Conservation (phyloP, 1,284 basidiomycete genomes). For the Bjerkandera adusta region DNA sequence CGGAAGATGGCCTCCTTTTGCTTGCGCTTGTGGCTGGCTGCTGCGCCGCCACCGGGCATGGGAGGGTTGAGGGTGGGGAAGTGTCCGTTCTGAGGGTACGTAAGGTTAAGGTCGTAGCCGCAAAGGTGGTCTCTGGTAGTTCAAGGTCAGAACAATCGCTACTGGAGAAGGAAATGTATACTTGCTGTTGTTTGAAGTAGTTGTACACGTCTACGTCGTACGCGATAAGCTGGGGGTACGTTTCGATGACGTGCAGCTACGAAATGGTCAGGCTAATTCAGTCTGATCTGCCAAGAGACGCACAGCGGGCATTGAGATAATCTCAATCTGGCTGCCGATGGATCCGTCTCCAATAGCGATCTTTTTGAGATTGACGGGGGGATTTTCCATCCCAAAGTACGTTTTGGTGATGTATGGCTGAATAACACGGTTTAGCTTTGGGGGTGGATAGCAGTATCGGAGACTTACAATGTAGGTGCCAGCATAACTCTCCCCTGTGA, state of each 20-base stretch:
- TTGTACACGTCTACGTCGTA: slow-evolving; percentile 56
- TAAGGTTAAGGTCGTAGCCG: slow-evolving; percentile 58
- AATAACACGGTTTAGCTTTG: neutral
- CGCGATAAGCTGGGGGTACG: slow-evolving; percentile 17
- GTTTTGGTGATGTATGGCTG: slow-evolving; percentile 66
- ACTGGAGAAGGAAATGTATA: slow-evolving; percentile 12
- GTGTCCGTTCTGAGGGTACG: slow-evolving; percentile 55
- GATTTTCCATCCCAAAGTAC: slow-evolving; percentile 53
- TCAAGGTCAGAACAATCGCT: neutral
- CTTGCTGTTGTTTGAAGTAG: slow-evolving; percentile 67
- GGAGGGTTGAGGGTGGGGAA: slow-evolving; percentile 38
- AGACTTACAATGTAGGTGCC: slow-evolving; percentile 37
- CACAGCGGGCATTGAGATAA: slow-evolving; percentile 56
- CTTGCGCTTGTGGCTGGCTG: too few species aligned
- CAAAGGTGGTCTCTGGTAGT: slow-evolving; percentile 25
- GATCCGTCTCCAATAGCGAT: slow-evolving; percentile 69
- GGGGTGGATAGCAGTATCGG: neutral
- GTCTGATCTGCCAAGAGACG: slow-evolving; percentile 14
- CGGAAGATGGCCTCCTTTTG: too few species aligned
- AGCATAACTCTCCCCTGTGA: slow-evolving; percentile 31
- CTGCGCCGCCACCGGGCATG: too few species aligned
- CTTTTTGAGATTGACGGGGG: slow-evolving; percentile 59
- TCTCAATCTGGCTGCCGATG: slow-evolving; percentile 45
- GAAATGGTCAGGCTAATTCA: neutral
- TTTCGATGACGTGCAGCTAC: slow-evolving; percentile 16